Evolutionary conservation across 225 moss, liverwort and hornwort species (phyloP), one percentile per base, ranked within the genome.

Genomic region (Ulota crispa): DNA sequence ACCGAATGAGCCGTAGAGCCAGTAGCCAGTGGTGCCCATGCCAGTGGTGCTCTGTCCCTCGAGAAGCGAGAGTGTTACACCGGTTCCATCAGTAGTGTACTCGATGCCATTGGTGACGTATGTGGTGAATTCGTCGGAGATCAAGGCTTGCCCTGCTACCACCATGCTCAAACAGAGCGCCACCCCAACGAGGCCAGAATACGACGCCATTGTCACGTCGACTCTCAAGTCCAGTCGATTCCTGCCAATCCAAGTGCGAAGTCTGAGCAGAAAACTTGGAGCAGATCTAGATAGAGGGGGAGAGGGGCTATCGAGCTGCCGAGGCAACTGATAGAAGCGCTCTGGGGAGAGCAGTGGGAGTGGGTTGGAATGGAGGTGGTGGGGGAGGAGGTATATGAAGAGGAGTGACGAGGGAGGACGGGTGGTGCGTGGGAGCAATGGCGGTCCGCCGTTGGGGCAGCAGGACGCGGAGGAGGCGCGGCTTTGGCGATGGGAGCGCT

Each of bases 1-100:
- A 0, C 88, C 84, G 23, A 86, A 76, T 14, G 27, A 65, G 0
- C 88, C 92, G 21, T 1, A 92, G 5, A 92, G 2, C 47, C 57
- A 87, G 39, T 39, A 39, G 39, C 39, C 39, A 39, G 39, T 79
- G 2, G 79, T 12, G 0, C 75, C 79, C 6, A 45, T 19, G 19
- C 81, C 84, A 1, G n/a, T 12, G 0, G 86, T 52, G 7, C 72
- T 1, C 4, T 52, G 15, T 0, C 42, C 72, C 1, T 34, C 0
- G 0, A 20, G 1, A 0, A 86, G 70, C 1, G 56, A 10, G 0
- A 84, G 37, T 1, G 73, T 84, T 9, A 84, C 41, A 0, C 83
- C 63, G 0, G 0, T 9, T 2, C 73, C 62, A 0, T 37, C 20
- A 0, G 26, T 0, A 0, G 4, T 4, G 19, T 20, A 68, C 0